Evolutionary conservation across 345 rosid genomes (phyloP).

Genomic region (Eucalyptus melliodora): DNA sequence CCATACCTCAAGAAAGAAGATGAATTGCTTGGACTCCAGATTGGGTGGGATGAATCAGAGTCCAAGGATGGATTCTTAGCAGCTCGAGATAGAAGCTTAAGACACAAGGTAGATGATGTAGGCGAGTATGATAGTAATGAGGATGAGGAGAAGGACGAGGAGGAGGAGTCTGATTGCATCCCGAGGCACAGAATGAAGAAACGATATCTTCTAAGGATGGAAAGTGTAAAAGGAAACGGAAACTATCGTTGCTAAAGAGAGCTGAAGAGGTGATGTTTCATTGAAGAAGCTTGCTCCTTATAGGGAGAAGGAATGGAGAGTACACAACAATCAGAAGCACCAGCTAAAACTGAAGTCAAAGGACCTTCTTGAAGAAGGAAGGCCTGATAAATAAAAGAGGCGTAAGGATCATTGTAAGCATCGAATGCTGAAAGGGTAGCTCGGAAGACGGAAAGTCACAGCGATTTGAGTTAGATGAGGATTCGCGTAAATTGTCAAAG

Average conservation of each 20-base stretch:
- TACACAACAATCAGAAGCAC: constrained; percentile 24
- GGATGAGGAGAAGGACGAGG: neutral
- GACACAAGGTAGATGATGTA: constrained; percentile 16
- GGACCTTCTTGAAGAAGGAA: constrained; percentile 14
- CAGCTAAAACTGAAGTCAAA: constrained; percentile 33
- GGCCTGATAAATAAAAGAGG: constrained; percentile 28
- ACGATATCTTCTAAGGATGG: constrained; percentile 2
- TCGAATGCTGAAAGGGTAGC: neutral
- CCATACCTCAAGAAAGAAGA: constrained; percentile 81
- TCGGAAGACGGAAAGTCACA: no score
- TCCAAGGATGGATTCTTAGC: constrained; percentile 55
- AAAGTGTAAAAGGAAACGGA: constrained; percentile 53
- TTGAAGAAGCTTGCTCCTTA: constrained; percentile 72
- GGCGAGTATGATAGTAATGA: neutral
- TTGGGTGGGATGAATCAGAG: constrained; percentile 42
- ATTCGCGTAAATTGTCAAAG: constrained; percentile 21
- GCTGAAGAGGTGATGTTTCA: constrained; percentile 62
- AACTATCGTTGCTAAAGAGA: constrained; percentile 46
- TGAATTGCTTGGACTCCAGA: constrained; percentile 71
- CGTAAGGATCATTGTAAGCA: neutral
- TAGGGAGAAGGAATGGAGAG: constrained; percentile 68
- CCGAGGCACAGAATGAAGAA: neutral
- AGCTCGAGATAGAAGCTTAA: constrained; percentile 39
- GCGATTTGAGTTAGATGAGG: neutral
- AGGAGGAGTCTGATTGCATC: neutral